Evolutionary conservation across 2,329 filamentous ascomycete species (phyloP), one percentile per base, ranked within the genome.

Genomic region (Calonectria montana): DNA sequence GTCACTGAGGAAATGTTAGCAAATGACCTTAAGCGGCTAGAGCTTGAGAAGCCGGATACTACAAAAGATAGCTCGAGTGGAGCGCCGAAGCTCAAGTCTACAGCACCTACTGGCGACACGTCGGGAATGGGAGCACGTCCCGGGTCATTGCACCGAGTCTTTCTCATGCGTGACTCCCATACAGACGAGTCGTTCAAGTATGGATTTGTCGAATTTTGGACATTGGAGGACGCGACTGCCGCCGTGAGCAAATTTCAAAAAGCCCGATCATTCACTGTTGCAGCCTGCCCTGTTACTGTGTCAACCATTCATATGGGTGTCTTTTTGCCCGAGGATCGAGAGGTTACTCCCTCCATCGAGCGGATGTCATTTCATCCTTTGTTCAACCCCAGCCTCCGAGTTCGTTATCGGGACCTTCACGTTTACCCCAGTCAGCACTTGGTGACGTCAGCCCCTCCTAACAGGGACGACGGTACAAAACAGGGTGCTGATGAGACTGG

Each of bases 281-380:
- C 92, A 0, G 94, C 92, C 3, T 92, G 91, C 75, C 90, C 91
- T 0, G 93, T 95, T 18, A 87, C 90, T 13, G 88, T 94, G 27
- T 93, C 90, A 50, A 95, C 93, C 76, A 95, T 96, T 45, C 94
- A 97, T 75, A 91, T 94, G n/a, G 94, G 94, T 6, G 94, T 97
- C 3, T 97, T 97, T 78, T 90, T 96, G 15, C 94, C 93, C 0
- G 92, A 94, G 50, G 87, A 93, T 61, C 89, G 92, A 63, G 87
- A 88, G 9, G 70, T 86, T 1, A 87, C 87, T 6, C 85, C 88
- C 0, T 88, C 88, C 21, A 89, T 87, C n/a, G 88, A 90, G 16
- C 87, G 84, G 55, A 91, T 92, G 80, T 93, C 92, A 0, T 96
- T 96, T 78, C 87, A 88, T 37, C 93, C 93, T 2, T 86, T 94